These are phyloP conservation scores for Apium graveolens DNA, from an alignment of 129 eudicot genomes.

Conservation along the genomic window DNA sequence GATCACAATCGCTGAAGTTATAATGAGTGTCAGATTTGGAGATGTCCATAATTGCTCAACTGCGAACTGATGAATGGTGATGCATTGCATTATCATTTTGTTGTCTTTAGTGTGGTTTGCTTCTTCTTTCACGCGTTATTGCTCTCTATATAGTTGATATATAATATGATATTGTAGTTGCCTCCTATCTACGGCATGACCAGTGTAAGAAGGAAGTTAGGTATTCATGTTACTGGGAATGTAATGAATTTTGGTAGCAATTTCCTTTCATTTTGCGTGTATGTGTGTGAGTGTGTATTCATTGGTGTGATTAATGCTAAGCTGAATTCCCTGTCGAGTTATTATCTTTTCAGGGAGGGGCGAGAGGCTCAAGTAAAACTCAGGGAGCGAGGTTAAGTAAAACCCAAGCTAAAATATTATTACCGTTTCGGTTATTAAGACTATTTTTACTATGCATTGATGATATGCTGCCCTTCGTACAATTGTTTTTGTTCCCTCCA, in stretches of 20 bases:
- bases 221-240: background rate
- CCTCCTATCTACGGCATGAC: constrained; percentile 5
- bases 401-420: background rate
- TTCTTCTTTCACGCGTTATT: background rate
- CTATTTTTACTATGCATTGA: background rate
- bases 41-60: background rate
- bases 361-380: background rate
- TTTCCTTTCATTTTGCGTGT: background rate
- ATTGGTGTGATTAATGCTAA: background rate
- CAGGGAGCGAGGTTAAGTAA: too few relatives aligned
- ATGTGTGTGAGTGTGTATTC: background rate
- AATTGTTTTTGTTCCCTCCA: background rate
- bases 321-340: background rate
- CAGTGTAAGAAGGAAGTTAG: background rate
- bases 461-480: background rate
- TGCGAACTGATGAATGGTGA: constrained; percentile 1
- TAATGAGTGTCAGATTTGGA: background rate
- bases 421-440: background rate
- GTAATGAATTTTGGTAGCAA: background rate
- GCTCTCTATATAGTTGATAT: background rate
- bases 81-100: background rate
- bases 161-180: background rate
- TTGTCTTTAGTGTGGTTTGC: background rate
- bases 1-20: background rate
- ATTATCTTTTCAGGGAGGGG: background rate